Percentiles rank a stretch among this genome's conserved stretches.
These are phyloP conservation scores for Heritiera littoralis DNA, from an alignment of 345 rosid genomes.

Conservation along the genomic window DNA sequence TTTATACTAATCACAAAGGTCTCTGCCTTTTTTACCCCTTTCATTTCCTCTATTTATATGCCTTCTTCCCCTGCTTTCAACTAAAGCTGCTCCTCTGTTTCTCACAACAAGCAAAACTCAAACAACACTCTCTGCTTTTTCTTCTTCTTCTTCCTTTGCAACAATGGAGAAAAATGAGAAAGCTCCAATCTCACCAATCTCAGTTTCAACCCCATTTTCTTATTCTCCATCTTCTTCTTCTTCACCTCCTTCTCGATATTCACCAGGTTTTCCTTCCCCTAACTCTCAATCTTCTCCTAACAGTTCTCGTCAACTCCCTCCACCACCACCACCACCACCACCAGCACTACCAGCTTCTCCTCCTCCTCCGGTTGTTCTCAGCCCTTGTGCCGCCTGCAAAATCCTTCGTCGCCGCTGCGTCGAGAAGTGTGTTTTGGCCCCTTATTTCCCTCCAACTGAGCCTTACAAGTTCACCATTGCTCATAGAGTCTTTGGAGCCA, in stretches of 20 bases:
- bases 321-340: not conserved
- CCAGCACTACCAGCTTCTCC: conserved; percentile 14
- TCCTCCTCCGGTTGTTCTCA: conserved; percentile 34
- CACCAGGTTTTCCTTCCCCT: conserved; percentile 10
- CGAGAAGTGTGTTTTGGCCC: conserved; percentile 68
- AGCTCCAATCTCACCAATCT: conserved; percentile 16
- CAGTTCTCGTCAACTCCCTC: conserved; percentile 4
- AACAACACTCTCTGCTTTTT: not conserved
- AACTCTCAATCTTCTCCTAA: not conserved
- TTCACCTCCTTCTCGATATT: conserved; percentile 23
- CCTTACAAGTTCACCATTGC: conserved; percentile 71
- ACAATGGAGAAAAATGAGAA: conserved; percentile 28
- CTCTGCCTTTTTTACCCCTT: not conserved
- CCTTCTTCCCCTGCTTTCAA: conserved; percentile 17
- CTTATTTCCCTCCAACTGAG: conserved; percentile 80
- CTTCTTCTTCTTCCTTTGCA: not conserved
- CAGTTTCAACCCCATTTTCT: conserved; percentile 20
- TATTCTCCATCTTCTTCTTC: conserved; percentile 27
- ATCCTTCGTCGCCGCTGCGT: conserved; percentile 71
- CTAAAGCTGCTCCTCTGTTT: conserved; percentile 23
- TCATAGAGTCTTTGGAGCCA: conserved; percentile 69
- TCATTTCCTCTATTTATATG: conserved; percentile 18
- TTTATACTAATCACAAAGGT: no score
- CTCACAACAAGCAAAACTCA: not conserved
- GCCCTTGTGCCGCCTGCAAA: conserved; percentile 83